Evolutionary conservation across 257 asterid species (phyloP).

Genomic region (Knoxia roxburghii): DNA sequence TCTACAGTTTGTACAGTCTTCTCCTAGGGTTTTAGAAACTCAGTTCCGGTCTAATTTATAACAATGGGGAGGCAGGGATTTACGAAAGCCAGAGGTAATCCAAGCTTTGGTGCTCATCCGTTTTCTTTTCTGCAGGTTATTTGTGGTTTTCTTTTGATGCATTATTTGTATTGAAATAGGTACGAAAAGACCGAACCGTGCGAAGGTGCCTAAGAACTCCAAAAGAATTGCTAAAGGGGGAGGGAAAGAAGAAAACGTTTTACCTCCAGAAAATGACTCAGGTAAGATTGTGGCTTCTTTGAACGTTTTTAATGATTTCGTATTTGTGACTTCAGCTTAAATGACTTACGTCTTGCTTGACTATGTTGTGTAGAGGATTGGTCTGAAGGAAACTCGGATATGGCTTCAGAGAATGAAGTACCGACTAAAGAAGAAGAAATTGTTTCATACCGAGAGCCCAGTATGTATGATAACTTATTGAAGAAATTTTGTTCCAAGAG

Average conservation of each 20-base stretch:
- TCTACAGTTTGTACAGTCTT: background rate
- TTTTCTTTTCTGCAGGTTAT: background rate
- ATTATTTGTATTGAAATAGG: constrained; percentile 9
- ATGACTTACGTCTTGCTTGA: background rate
- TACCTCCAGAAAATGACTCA: constrained; percentile 17
- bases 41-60: background rate
- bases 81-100: constrained; percentile 13
- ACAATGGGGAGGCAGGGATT: constrained; percentile 16
- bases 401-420: constrained; percentile 28
- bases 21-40: background rate
- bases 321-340: background rate
- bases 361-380: constrained; percentile 25
- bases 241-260: constrained; percentile 7
- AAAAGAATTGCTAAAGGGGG: constrained; percentile 9
- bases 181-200: constrained; percentile 18
- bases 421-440: constrained; percentile 19
- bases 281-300: constrained; percentile 12
- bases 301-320: background rate
- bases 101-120: background rate
- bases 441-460: constrained; percentile 27
- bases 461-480: constrained; percentile 56
- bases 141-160: background rate
- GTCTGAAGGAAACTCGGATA: constrained; percentile 26
- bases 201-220: constrained; percentile 1
- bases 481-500: constrained; percentile 46